These are phyloP conservation scores for Neostapfia colusana DNA, from an alignment of 176 grass and related monocot species.

Conservation along the genomic window DNA sequence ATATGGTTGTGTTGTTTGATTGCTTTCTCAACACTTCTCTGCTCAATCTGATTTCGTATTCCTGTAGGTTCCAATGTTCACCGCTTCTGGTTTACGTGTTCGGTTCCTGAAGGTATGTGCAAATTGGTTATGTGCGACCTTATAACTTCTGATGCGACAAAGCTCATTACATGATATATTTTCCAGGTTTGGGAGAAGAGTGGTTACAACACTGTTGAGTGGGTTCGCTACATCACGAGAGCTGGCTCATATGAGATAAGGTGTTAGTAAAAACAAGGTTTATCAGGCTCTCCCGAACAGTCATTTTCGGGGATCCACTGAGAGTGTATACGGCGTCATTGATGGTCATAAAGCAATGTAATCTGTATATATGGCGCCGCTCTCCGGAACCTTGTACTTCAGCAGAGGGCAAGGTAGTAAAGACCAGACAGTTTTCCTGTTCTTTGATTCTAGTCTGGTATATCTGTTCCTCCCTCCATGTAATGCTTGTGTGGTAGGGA, in stretches of 20 bases:
- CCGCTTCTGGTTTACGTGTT: slow-evolving; percentile 97
- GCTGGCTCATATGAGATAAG: slow-evolving; percentile 98
- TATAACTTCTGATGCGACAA: slow-evolving; percentile 13
- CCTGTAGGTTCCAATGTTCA: slow-evolving; percentile 95
- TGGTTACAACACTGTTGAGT: slow-evolving; percentile 99
- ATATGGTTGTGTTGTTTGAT: not conserved
- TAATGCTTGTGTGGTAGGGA: slow-evolving; percentile 39
- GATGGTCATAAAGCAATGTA: slow-evolving; percentile 17
- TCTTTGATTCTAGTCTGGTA: slow-evolving; percentile 38
- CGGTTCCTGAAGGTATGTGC: slow-evolving; percentile 91
- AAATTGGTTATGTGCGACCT: slow-evolving; percentile 14
- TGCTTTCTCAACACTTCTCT: slow-evolving; percentile 10
- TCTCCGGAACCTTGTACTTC: slow-evolving; percentile 33
- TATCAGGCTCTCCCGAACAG: not conserved
- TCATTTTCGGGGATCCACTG: not conserved
- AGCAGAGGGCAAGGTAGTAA: slow-evolving; percentile 16
- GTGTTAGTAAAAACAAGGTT: slow-evolving; percentile 50
- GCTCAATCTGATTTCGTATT: slow-evolving; percentile 20
- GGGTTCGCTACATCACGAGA: slow-evolving; percentile 98
- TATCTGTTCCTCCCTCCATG: slow-evolving; percentile 30
- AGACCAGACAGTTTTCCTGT: slow-evolving; percentile 27
- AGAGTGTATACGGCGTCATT: slow-evolving; percentile 1
- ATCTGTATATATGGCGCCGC: slow-evolving; percentile 21
- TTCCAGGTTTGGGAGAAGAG: slow-evolving; percentile 99
- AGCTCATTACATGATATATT: slow-evolving; percentile 26